Evolutionary conservation across 208 protist genomes (phyloP), one percentile per base, ranked within the genome.

Genomic region (Spongospora subterranea): DNA sequence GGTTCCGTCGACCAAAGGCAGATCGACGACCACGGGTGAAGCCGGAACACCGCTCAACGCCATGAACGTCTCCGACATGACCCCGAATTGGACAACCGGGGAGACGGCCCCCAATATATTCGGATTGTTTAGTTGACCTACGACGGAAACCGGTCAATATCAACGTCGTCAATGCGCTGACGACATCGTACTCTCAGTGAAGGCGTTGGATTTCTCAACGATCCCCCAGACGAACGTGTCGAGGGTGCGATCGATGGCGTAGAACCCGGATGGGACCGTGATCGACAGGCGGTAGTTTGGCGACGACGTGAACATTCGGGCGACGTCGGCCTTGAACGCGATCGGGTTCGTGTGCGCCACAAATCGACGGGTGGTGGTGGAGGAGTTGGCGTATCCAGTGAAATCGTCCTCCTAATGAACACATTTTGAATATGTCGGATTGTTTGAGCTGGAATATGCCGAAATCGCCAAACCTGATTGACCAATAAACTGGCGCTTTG

Each of bases 51-150:
- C 50, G n/a, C 17, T 43, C 17, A 82, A 20, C n/a, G n/a, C 17
- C 6, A n/a, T 35, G 71, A 43, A 82, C 6, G 6, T 43, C 6
- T 6, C 11, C 17, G 6, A 40, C 71, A 82, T 82, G 71, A 82
- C 71, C 6, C 71, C 71, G 71, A 45, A 82, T n/a, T 82, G 71
- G n/a, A 82, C 40, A 43, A 82, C 71, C 6, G 71, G 71, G 13
- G 71, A 82, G 6, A 82, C 71, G 6, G 71, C 17, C n/a, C 17
- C 71, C 6, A 82, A 6, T 13, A 82, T 6, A 43, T 82, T n/a
- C 13, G 71, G 35, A 13, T 6, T 82, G 24, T 60, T 60, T 60
- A 24, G 13, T 29, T 29, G 6, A 60, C 50, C 50, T 60, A 24
- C 6, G n/a, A n/a, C n/a, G n/a, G 6, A 60, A 60, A 60, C 24